Evolutionary conservation across 495 filamentous ascomycete species (phyloP), one percentile per base, ranked within the genome.

Genomic region (Penicillium bovifimosum): DNA sequence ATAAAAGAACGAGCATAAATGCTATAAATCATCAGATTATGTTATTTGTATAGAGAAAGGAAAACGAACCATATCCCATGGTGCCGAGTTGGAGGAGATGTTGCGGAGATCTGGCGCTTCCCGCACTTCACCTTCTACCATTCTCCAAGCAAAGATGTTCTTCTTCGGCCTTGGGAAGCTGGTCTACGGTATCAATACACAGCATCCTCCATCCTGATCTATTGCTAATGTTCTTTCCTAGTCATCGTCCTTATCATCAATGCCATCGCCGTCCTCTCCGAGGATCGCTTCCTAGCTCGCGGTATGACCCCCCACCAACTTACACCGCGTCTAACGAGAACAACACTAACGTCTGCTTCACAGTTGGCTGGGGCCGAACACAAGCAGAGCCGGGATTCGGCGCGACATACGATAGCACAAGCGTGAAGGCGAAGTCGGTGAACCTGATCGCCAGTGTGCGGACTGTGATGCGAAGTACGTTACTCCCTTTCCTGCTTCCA

Each of bases 251-350:
- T 98, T 63, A 80, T 97, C 66, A 82, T 91, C 64, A 98, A 98
- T 73, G 88, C 89, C 35, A 88, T 97, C 65, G 89, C 91, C 45
- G 85, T 98, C 70, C 85, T 97, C 43, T 96, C 91, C 61, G 92
- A 98, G 81, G 93, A 98, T 74, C 84, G 95, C 28, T 98, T 98
- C 69, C 85, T 98, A 44, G 93, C 95, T 44, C 83, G 95, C 61
- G 93, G 90, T 95, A 86, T 59, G 83, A 73, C 43, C 29, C 40
- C 54, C 41, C 39, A 51, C 42, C 32, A 40, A 38, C 16, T n/a
- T n/a, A n/a, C 18, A 34, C 24, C 34, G 9, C 9, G 38, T 14
- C 11, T 29, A 18, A 18, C 20, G 14, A 2, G 28, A 29, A 8
- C 16, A 6, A 17, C 3, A 24, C 58, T 60, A 61, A 53, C 16